Base-by-base conservation (phyloP, 1,284 basidiomycete genomes). In the Irpex lacteus region DNA sequence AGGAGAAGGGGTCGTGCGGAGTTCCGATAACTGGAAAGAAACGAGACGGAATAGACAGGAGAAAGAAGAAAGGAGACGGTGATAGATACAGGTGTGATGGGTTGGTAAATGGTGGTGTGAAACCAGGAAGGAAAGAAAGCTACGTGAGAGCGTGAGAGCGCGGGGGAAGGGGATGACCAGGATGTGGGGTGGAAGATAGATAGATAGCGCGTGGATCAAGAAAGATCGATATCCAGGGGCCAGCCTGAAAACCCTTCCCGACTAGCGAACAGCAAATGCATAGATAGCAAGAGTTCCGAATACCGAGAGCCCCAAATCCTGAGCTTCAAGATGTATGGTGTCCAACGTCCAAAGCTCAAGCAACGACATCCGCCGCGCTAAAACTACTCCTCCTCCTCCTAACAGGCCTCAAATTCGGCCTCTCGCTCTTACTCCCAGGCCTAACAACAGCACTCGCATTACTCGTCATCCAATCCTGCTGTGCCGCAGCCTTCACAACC, bases 351-450 rank as follows among this genome's bases (percentile, higher is more conserved):
- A 44, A 2, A 2, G 47, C 36, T 84, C 76, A 92, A 71, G 87
- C 90, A 67, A 93, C 83, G 44, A 94, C 86, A 74, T 95, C 90
- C 7, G 90, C 90, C 63, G 88, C 81, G 72, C 91, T 92, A 75
- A 94, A 94, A 70, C 92, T 93, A 71, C 92, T 93, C 64, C 92
- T 80, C 71, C 92, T 79, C 66, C 90, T 81, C 69, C 91, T 82
- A 40, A 91, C 83, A 61, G 81, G 88, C 62, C 90, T 80, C 68
- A 92, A 75, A 2, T 87, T 85, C 13, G 92, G 91, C 56, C 91
- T 82, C 68, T 85, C 87, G 2, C 85, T 81, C 75, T 90, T 91
- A 32, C 84, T 83, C 15, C 82, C 84, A 19, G 89, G 85, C 13
- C 86, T 84, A 21, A 91, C 88, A 21, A 91, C 85, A 3, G 85